Evolutionary conservation across 495 filamentous ascomycete species (phyloP).

Genomic region (Evansstolkia leycettana): DNA sequence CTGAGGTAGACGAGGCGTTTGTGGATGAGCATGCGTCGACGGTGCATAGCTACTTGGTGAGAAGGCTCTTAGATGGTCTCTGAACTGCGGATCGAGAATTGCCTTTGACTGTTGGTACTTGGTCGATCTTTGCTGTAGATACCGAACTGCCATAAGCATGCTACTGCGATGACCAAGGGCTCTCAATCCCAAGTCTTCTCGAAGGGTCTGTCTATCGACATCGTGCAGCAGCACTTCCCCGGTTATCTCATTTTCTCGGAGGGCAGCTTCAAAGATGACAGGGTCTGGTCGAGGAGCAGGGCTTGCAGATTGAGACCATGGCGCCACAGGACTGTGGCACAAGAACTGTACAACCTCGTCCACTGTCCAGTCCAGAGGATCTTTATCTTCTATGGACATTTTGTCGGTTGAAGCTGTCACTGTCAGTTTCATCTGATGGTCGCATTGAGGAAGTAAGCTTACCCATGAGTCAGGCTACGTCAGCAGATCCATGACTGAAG

Average conservation of each 20-base stretch:
- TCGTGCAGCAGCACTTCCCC: slow-evolving; percentile 47
- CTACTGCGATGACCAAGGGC: slow-evolving; percentile 31
- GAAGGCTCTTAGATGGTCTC: not conserved
- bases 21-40: too few species aligned
- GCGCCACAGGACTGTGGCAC: slow-evolving; percentile 37
- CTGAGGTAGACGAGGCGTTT: too few species aligned
- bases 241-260: slow-evolving; percentile 48
- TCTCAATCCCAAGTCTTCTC: slow-evolving; percentile 37
- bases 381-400: slow-evolving; percentile 17
- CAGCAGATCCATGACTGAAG: too few species aligned
- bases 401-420: slow-evolving; percentile 1
- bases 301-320: slow-evolving; percentile 22
- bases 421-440: not conserved
- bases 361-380: slow-evolving; percentile 57
- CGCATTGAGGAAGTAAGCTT: too few species aligned
- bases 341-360: slow-evolving; percentile 54
- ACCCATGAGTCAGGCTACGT: too few species aligned
- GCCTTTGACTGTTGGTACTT: slow-evolving; percentile 20
- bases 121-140: slow-evolving; percentile 27
- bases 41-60: too few species aligned
- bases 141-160: slow-evolving; percentile 32
- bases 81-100: not conserved
- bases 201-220: slow-evolving; percentile 31
- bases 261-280: slow-evolving; percentile 30
- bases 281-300: slow-evolving; percentile 36